A percentile compares a stretch with the other conserved stretches of the same genome.
Evolutionary conservation across 345 rosid genomes (phyloP).

Genomic region (Rubroshorea leprosula): DNA sequence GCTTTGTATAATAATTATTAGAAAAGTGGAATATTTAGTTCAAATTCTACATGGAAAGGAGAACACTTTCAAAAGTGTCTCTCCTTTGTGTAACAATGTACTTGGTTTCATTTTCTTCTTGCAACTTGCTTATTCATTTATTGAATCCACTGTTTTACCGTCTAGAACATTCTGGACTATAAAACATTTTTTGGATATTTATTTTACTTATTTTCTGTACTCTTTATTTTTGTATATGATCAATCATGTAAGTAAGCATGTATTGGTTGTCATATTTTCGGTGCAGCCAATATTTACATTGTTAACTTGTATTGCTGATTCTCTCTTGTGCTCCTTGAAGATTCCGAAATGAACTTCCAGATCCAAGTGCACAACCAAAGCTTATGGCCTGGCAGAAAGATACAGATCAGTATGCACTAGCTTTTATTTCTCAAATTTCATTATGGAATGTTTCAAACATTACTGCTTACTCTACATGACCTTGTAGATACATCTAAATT

Average conservation of each 20-base stretch:
- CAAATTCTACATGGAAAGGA: background rate
- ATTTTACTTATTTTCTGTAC: slow-evolving; percentile 3
- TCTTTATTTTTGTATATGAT: background rate
- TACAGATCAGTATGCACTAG: slow-evolving; percentile 72
- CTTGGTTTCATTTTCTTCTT: background rate
- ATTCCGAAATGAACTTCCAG: slow-evolving; percentile 97
- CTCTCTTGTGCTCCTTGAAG: slow-evolving; percentile 32
- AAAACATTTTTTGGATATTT: too few species aligned
- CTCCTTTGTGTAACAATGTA: slow-evolving; percentile 2
- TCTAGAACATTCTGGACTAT: too few species aligned
- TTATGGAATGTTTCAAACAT: too few species aligned
- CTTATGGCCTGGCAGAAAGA: slow-evolving; percentile 75
- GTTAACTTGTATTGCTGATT: slow-evolving; percentile 9
- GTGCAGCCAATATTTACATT: too few species aligned
- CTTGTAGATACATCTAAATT: too few species aligned
- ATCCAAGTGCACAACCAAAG: slow-evolving; percentile 88
- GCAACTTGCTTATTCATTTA: background rate
- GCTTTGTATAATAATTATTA: background rate
- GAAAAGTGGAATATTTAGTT: background rate
- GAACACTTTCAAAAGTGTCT: background rate
- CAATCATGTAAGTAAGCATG: background rate
- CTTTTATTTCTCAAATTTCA: too few species aligned
- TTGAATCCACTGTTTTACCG: too few species aligned
- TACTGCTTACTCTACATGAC: background rate
- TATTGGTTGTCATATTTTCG: too few species aligned